Evolutionary conservation across 2,329 filamentous ascomycete species (phyloP).

Genomic region (Aspergillus sp.): DNA sequence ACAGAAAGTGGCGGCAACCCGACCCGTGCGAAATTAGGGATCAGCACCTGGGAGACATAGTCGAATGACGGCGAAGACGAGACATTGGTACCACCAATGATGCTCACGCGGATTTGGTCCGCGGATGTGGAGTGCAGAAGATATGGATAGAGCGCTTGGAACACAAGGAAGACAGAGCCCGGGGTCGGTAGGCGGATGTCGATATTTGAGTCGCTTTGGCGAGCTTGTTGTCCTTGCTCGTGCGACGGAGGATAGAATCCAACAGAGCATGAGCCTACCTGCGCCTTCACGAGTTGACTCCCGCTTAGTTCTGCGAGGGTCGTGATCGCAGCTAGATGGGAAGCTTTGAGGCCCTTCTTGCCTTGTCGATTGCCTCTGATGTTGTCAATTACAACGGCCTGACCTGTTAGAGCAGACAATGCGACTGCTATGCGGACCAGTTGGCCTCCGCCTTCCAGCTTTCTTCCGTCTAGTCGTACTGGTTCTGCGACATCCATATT

Average conservation of each 20-base stretch:
- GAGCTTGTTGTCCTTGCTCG: background rate
- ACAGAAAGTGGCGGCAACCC: conserved; percentile 50
- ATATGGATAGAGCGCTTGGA: conserved; percentile 61
- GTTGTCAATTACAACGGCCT: conserved; percentile 51
- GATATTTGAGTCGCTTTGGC: conserved; percentile 32
- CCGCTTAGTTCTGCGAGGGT: conserved; percentile 53
- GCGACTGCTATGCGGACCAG: conserved; percentile 58
- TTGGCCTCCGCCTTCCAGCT: conserved; percentile 63
- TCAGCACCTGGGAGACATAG: conserved; percentile 56
- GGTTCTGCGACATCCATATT: background rate
- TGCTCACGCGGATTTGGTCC: conserved; percentile 38
- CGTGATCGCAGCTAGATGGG: conserved; percentile 56
- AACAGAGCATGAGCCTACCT: conserved; percentile 37
- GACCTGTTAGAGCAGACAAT: conserved; percentile 53
- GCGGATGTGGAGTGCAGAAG: conserved; percentile 45
- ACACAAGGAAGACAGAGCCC: conserved; percentile 55
- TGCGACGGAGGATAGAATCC: conserved; percentile 30
- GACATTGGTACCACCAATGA: conserved; percentile 61
- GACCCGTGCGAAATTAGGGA: conserved; percentile 53
- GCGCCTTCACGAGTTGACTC: conserved; percentile 39
- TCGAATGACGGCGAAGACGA: conserved; percentile 56
- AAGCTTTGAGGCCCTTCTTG: conserved; percentile 56
- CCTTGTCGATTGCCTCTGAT: conserved; percentile 54
- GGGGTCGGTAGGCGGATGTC: conserved; percentile 48
- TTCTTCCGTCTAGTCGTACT: conserved; percentile 54